Evolutionary conservation across 768 basidiomycete genomes (phyloP).

Genomic region (Amanita molliuscula): DNA sequence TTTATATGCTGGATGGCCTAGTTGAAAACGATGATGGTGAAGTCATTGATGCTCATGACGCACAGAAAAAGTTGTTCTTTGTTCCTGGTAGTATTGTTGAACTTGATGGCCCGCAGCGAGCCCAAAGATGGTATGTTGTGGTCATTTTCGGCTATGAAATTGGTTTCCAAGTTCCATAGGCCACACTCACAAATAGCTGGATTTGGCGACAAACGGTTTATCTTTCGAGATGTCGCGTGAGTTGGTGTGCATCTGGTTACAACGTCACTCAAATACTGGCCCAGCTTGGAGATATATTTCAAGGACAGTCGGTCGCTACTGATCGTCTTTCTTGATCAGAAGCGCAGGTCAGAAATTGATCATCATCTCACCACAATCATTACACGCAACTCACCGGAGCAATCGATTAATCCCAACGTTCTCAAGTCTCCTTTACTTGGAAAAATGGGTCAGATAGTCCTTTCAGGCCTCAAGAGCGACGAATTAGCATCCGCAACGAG

Average conservation of each 20-base stretch:
- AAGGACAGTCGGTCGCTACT: conserved; percentile 84
- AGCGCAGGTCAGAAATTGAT: conserved; percentile 50
- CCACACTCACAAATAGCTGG: conserved; percentile 67
- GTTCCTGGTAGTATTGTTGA: conserved; percentile 81
- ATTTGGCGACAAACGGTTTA: conserved; percentile 72
- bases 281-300: conserved; percentile 85
- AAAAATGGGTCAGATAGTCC: conserved; percentile 37
- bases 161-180: conserved; percentile 31
- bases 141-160: neutral
- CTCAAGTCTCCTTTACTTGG: conserved; percentile 48
- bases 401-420: conserved; percentile 37
- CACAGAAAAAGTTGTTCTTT: conserved; percentile 70
- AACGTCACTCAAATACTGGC: neutral
- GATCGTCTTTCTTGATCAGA: conserved; percentile 67
- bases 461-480: conserved; percentile 42
- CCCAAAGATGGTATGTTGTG: conserved; percentile 63
- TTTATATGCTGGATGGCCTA: conserved; percentile 88
- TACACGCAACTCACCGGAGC: conserved; percentile 27
- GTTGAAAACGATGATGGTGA: conserved; percentile 83
- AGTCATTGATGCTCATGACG: conserved; percentile 80
- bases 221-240: conserved; percentile 89
- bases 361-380: conserved; percentile 41
- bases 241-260: conserved; percentile 17
- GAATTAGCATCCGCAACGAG: conserved; percentile 64
- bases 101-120: conserved; percentile 68